These are phyloP conservation scores for Agrocybe pediades DNA, from an alignment of 768 basidiomycete genomes.

Conservation along the genomic window DNA sequence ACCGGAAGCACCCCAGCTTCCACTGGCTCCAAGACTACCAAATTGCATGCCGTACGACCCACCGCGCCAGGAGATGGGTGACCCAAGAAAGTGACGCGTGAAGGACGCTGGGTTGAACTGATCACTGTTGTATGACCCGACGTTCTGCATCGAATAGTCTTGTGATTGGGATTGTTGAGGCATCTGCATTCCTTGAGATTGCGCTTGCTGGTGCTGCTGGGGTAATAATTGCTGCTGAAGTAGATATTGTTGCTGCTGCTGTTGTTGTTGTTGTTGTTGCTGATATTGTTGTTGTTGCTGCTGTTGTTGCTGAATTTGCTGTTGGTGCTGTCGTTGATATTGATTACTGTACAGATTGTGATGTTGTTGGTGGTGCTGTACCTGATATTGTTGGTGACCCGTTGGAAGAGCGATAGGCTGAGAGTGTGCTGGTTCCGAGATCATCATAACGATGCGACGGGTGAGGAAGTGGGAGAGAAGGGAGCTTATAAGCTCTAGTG, in stretches of 20 bases:
- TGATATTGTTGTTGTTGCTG: constrained; percentile 1
- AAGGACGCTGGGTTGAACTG: constrained; percentile 71
- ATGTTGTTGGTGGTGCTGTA: constrained; percentile 15
- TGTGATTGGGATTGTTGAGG: not conserved
- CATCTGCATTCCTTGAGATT: constrained; percentile 1
- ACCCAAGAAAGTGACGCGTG: constrained; percentile 69
- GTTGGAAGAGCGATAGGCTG: constrained; percentile 53
- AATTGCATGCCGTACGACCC: constrained; percentile 54
- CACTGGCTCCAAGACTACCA: not conserved
- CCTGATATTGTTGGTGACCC: too few relatives aligned
- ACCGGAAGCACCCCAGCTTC: constrained; percentile 37
- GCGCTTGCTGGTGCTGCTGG: not conserved
- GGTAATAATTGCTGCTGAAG: not conserved
- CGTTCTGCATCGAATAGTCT: constrained; percentile 43
- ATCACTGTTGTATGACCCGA: constrained; percentile 51
- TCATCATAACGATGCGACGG: constrained; percentile 16
- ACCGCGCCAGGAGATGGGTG: constrained; percentile 70
- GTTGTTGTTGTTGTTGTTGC: not conserved
- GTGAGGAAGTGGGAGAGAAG: constrained; percentile 6
- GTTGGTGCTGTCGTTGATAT: not conserved
- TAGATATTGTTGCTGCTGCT: not conserved
- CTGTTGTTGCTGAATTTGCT: not conserved
- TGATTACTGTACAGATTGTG: not conserved
- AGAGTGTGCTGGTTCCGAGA: constrained; percentile 33
- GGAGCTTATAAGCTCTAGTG: not conserved